Evolutionary conservation across 2,329 filamentous ascomycete genomes (phyloP).

Genomic region (Fusarium beomiforme): DNA sequence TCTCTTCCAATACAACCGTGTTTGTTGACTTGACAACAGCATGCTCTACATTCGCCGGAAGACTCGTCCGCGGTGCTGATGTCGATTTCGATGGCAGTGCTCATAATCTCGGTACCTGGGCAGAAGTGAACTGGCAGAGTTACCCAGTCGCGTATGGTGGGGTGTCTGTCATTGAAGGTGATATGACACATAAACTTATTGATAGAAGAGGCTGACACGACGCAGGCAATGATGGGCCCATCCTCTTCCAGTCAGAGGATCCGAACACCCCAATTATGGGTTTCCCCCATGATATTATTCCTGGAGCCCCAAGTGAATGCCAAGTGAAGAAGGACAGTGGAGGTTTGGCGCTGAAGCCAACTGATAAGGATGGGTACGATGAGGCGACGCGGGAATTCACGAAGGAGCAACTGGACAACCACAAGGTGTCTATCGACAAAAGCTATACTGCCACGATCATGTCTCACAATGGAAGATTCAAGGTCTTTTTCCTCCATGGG

Average conservation of each 20-base stretch:
- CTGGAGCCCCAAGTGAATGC: constrained; percentile 19
- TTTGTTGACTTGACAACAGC: constrained; percentile 25
- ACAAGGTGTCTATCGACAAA: constrained; percentile 25
- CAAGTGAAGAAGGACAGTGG: constrained; percentile 17
- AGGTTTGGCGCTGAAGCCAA: constrained; percentile 23
- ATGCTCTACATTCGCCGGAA: constrained; percentile 25
- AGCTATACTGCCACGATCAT: constrained; percentile 22
- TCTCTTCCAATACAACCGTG: constrained; percentile 25
- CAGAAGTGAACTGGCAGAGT: constrained; percentile 26
- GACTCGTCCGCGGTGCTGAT: constrained; percentile 27
- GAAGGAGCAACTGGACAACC: neutral
- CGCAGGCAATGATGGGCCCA: constrained; percentile 29
- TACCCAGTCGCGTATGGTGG: constrained; percentile 29
- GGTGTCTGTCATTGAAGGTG: constrained; percentile 36
- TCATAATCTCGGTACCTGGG: constrained; percentile 37
- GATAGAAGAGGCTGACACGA: neutral
- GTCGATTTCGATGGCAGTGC: constrained; percentile 19
- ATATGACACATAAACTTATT: too few species aligned
- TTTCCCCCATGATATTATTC: constrained; percentile 17
- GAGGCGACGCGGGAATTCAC: constrained; percentile 21
- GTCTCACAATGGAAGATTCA: constrained; percentile 31
- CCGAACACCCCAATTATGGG: constrained; percentile 12
- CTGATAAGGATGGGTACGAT: constrained; percentile 32
- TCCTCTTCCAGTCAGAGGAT: constrained; percentile 26
- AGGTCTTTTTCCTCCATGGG: constrained; percentile 16